Evolutionary conservation across 148 eudicot species (phyloP).

Genomic region (Tetragonia tetragonoides): DNA sequence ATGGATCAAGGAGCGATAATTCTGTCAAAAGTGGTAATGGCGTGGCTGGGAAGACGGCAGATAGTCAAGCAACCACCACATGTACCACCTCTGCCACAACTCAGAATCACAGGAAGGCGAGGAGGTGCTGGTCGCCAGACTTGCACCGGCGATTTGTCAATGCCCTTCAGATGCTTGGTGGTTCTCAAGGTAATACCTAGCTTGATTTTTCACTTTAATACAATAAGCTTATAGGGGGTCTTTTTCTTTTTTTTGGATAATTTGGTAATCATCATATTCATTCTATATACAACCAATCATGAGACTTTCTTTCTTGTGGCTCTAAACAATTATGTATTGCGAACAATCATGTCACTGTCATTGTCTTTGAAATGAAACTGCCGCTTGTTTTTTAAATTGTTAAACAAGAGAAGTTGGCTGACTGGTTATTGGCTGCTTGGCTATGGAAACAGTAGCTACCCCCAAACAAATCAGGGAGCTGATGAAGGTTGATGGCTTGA

Average conservation of each 20-base stretch:
- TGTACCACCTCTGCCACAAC: constrained; percentile 19
- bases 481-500: constrained; percentile 98
- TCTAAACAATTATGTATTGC: background rate
- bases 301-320: background rate
- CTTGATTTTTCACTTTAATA: too few relatives aligned
- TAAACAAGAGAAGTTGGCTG: background rate
- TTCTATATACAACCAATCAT: background rate
- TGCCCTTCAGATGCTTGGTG: constrained; percentile 98
- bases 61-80: constrained; percentile 34
- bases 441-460: constrained; percentile 73
- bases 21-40: constrained; percentile 35
- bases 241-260: background rate
- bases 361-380: background rate
- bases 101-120: constrained; percentile 71
- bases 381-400: background rate
- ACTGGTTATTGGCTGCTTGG: constrained; percentile 16
- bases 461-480: constrained; percentile 98
- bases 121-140: constrained; percentile 99
- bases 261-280: background rate
- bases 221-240: background rate
- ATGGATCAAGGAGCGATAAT: constrained; percentile 39
- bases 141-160: constrained; percentile 91
- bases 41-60: constrained; percentile 17
- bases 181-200: constrained; percentile 77
- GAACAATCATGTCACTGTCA: constrained; percentile 19